Conservation (phyloP, 257 asterid species). For the Haberlea rhodopensis region DNA sequence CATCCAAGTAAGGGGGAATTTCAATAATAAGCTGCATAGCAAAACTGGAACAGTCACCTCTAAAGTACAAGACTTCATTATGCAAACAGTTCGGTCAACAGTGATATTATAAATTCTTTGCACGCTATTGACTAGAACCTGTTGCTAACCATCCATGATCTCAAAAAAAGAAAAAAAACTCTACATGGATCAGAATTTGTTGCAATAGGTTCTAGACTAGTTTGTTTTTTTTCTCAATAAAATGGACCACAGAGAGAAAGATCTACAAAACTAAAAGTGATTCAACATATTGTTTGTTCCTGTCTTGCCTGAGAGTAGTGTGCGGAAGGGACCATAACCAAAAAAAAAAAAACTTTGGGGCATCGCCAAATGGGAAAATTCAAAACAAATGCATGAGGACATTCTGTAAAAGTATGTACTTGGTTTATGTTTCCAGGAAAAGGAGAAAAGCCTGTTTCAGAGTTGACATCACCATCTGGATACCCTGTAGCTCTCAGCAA, state of each 20-base stretch:
- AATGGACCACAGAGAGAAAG: neutral
- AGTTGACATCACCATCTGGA: slow-evolving; percentile 93
- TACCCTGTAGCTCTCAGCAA: slow-evolving; percentile 87
- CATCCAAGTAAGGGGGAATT: slow-evolving; percentile 85
- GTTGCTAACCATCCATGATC: slow-evolving; percentile 1
- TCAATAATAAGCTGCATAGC: slow-evolving; percentile 76
- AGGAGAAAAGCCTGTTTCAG: slow-evolving; percentile 94
- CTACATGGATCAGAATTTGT: neutral
- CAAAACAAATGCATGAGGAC: neutral
- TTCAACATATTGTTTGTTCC: neutral
- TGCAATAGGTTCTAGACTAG: neutral
- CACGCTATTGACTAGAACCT: neutral
- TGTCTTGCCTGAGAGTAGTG: neutral
- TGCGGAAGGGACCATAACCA: neutral
- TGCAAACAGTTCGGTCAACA: slow-evolving; percentile 12
- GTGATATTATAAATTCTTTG: slow-evolving; percentile 19
- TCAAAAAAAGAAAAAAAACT: neutral
- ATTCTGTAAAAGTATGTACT: slow-evolving; percentile 36
- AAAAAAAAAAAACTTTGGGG: neutral
- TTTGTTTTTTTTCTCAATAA: neutral
- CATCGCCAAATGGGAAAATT: neutral
- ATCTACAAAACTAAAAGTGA: neutral
- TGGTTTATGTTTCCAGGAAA: slow-evolving; percentile 99
- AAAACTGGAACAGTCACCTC: slow-evolving; percentile 15
- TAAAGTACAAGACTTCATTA: slow-evolving; percentile 10